Base-by-base conservation (phyloP, 2,329 filamentous ascomycete genomes). In the Coleophoma eucalyptorum region DNA sequence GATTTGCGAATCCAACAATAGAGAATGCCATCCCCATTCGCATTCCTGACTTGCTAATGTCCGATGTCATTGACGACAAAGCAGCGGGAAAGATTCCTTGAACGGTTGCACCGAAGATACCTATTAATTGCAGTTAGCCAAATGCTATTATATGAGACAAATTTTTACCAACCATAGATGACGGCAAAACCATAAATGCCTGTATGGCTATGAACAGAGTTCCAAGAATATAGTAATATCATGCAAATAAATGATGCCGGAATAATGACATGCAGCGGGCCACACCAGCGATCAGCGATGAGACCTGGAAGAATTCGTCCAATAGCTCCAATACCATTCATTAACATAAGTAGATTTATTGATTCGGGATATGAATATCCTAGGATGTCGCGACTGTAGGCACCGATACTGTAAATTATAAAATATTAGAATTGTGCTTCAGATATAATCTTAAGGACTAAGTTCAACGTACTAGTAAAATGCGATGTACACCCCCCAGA, bases 21-120 rank as follows among this genome's bases (percentile, higher is more conserved):
- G 75, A 79, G 43, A 83, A 82, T 1, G 74, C 69, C 79, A 83
- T 82, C 44, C 80, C 80, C 63, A 83, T 79, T 10, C 79, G 66
- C 3, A 78, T 77, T 0, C 79, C 80, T 16, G 76, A 68, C 64
- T 77, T 80, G 6, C 69, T 61, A 53, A 77, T 65, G 59, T 83
- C 78, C 5, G 69, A 69, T 2, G 77, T 80, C 51, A 83, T 33
- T 43, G 70, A 74, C 34, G 69, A 70, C 31, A 79, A 53, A 1
- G 72, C 73, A 4, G 73, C 73, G 0, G 77, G 76, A 51, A 80
- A 78, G 10, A 81, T 63, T 0, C 71, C 69, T 59, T 79, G 76
- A 7, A 78, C 70, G 0, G 69, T 73, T 0, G 74, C 73, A 3
- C 67, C 72, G 5, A 70, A 67, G 13, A 81, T 59, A 3, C 21